These are phyloP conservation scores for Lactarius hengduanensis DNA, from an alignment of 768 basidiomycete species.

Conservation along the genomic window DNA sequence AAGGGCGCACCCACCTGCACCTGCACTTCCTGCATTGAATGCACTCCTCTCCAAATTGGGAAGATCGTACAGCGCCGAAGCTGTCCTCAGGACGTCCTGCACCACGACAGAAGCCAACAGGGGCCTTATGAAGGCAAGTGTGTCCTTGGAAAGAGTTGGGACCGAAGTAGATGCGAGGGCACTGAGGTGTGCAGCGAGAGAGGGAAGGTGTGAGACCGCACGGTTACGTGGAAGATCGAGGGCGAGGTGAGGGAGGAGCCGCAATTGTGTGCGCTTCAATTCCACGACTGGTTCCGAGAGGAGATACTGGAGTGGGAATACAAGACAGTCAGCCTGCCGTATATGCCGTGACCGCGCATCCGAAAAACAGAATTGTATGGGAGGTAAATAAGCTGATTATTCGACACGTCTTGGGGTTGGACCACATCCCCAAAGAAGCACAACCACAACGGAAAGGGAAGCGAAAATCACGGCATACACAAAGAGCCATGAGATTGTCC, in stretches of 20 bases:
- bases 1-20: slow-evolving; percentile 55
- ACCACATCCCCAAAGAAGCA: neutral
- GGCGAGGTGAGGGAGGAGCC: slow-evolving; percentile 28
- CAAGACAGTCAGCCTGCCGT: slow-evolving; percentile 2
- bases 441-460: neutral
- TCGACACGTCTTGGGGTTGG: neutral
- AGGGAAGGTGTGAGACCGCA: slow-evolving; percentile 28
- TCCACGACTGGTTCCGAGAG: slow-evolving; percentile 26
- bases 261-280: slow-evolving; percentile 35
- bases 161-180: slow-evolving; percentile 42
- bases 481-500: neutral
- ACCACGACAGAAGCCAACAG: slow-evolving; percentile 28
- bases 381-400: neutral
- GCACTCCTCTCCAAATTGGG: slow-evolving; percentile 33
- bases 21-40: slow-evolving; percentile 30
- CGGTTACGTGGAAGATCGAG: slow-evolving; percentile 21
- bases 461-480: neutral
- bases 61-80: slow-evolving; percentile 46
- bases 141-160: slow-evolving; percentile 30
- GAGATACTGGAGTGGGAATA: slow-evolving; percentile 17
- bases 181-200: slow-evolving; percentile 37
- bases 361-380: neutral
- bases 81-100: slow-evolving; percentile 43
- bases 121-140: slow-evolving; percentile 8
- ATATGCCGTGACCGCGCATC: neutral